Conservation (phyloP, 2,329 filamentous ascomycete genomes). For the Fusarium irregulare region DNA sequence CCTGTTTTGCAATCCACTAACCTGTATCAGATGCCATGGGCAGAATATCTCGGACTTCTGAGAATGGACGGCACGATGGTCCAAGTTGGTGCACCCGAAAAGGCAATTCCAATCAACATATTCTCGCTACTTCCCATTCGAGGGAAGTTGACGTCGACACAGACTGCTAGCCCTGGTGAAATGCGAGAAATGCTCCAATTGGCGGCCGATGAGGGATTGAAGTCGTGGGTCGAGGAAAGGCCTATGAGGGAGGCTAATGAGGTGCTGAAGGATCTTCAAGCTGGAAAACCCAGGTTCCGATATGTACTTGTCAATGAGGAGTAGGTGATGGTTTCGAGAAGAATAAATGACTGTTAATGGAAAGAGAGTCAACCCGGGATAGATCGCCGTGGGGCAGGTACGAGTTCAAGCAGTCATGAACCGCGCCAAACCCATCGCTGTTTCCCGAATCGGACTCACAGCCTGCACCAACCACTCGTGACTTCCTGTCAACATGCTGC, state of each 20-base stretch:
- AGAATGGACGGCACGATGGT: conserved; percentile 67
- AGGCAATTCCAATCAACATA: conserved; percentile 9
- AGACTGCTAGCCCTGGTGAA: conserved; percentile 63
- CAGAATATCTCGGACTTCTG: conserved; percentile 49
- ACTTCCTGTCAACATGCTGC: neutral
- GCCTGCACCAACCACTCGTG: neutral
- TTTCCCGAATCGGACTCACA: neutral
- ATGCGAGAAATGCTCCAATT: conserved; percentile 70
- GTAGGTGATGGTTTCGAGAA: neutral
- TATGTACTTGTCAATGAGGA: conserved; percentile 56
- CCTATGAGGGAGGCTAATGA: conserved; percentile 67
- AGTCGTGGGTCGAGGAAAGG: conserved; percentile 66
- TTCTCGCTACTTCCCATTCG: conserved; percentile 30
- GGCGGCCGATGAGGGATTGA: conserved; percentile 65
- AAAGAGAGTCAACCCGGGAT: neutral
- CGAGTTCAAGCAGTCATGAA: neutral
- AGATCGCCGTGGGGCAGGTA: accelerated
- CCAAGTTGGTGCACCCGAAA: conserved; percentile 60
- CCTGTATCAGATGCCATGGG: conserved; percentile 25
- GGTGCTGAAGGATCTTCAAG: conserved; percentile 65
- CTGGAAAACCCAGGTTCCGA: conserved; percentile 61
- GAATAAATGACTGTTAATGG: neutral
- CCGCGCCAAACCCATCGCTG: neutral
- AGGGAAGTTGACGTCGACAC: conserved; percentile 47
- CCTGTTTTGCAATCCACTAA: too few species aligned